Evolutionary conservation across 2,329 filamentous ascomycete species (phyloP).

Genomic region (Onygena corvina): DNA sequence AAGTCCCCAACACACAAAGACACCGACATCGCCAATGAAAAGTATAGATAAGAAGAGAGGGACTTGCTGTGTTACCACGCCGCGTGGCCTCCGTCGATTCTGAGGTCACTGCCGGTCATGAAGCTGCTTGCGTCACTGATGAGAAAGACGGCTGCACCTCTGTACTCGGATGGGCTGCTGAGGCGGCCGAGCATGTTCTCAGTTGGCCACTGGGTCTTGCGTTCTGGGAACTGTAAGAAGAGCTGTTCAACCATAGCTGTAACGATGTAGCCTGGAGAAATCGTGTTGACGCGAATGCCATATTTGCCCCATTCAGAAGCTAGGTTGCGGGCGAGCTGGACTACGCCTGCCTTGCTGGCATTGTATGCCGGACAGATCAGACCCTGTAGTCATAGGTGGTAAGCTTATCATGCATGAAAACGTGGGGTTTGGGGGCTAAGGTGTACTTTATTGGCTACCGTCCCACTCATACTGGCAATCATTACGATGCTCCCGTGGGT

Average conservation of each 20-base stretch:
- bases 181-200: constrained; percentile 73
- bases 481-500: constrained; percentile 49
- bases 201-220: constrained; percentile 68
- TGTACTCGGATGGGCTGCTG: constrained; percentile 56
- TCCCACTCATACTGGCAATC: constrained; percentile 52
- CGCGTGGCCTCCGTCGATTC: constrained; percentile 44
- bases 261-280: constrained; percentile 38
- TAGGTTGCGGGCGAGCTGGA: constrained; percentile 37
- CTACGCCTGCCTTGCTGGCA: constrained; percentile 38
- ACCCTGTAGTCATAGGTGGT: constrained; percentile 23
- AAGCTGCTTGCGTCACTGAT: constrained; percentile 41
- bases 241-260: constrained; percentile 37
- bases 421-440: constrained; percentile 1
- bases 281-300: constrained; percentile 40
- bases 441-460: constrained; percentile 43
- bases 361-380: constrained; percentile 40
- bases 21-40: neutral
- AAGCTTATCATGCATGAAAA: neutral
- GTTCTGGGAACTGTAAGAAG: constrained; percentile 54
- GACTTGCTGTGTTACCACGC: constrained; percentile 43
- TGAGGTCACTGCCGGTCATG: constrained; percentile 44
- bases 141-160: constrained; percentile 41
- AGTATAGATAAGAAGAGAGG: neutral
- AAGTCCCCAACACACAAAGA: neutral
- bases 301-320: constrained; percentile 39